Base-by-base conservation (phyloP, 108 stramenopile species). In the Parietichytrium sp. region DNA sequence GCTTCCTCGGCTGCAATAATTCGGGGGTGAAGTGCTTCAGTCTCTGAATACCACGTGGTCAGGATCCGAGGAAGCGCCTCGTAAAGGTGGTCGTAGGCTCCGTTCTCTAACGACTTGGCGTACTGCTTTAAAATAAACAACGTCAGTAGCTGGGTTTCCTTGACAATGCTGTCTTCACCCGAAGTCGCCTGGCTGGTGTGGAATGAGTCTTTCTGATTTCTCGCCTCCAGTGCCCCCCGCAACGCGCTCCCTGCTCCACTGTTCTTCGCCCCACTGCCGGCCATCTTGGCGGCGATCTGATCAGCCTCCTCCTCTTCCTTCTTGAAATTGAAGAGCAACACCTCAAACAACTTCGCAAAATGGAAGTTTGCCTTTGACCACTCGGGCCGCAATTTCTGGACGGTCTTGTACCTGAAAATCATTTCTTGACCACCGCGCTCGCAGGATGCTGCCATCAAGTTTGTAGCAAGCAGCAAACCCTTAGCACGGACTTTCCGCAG, bases 51-150 rank as follows among this genome's bases (percentile, higher is more conserved):
- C 84, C 84, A 84, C 15, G 81, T 13, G 8, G 84, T 84, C 42
- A 84, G 78, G 29, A 84, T 45, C 23, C 83, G 53, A 15, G 83
- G 83, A 27, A 83, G 30, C 36, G 77, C 55, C 79, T 83, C 42
- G 79, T 79, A 47, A 29, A 47, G 7, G 13, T 78, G 53, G 2
- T 78, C 38, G 42, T 72, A 72, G 0, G 38, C 61, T 33, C 61
- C 61, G 45, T 72, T 33, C 61, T 72, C 61, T 16, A 83, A 49
- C 27, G 55, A 79, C 23, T 79, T 49, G n/a, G 48, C 79, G 49
- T 79, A 83, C 55, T 79, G 55, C n/a, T 50, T 23, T 13, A 83
- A 33, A 6, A 72, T 42, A 45, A 42, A 72, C 20, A 18, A 42
- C 61, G 45, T 6, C 1, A 72, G 38, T 42, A 45, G 29, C 42